Base-by-base conservation (phyloP, 768 basidiomycete genomes). In the Mycena olivaceomarginata region DNA sequence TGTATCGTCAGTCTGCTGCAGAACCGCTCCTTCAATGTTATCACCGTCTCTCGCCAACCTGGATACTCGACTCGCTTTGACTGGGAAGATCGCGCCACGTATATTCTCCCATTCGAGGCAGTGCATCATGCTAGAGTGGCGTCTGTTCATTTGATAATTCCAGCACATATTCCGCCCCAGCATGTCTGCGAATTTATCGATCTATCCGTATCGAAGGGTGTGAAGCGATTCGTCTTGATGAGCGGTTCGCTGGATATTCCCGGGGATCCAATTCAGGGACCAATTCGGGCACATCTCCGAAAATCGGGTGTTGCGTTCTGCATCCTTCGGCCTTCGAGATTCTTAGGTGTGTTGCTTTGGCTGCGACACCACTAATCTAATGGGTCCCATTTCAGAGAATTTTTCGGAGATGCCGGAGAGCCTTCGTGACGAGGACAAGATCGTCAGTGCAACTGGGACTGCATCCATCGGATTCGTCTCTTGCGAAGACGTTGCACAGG, bases 31-130 rank as follows among this genome's bases (percentile, higher is more conserved):
- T 53, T 45, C 15, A 45, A 45, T 45, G 53, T 62, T 62, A 70
- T 70, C 69, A 40, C 69, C 45, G 69, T 62, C 43, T 70, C 69
- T 43, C 69, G 69, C 60, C 69, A 62, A 31, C 69, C 56, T 25
- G 59, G 45, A 70, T 45, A n/a, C 69, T 60, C 69, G 13, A 59
- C 31, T 37, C 22, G 22, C 66, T 75, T 75, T 67, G 73, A 75
- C 45, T 75, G 73, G 73, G 73, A 68, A 57, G 73, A 75, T 75
- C 65, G 18, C 39, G 45, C 73, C 65, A 75, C 73, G 39, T 75
- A 75, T 31, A 68, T 60, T 40, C 59, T 62, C 20, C 73, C 73
- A 75, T 75, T 75, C 66, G 53, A 75, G 57, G 67, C 73, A n/a
- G 73, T 51, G 48, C 66, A 8, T n/a, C 59, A 66, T 68, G 69